Conservation (phyloP, 2,329 filamentous ascomycete species). For the Rhynchosporium graminicola region DNA sequence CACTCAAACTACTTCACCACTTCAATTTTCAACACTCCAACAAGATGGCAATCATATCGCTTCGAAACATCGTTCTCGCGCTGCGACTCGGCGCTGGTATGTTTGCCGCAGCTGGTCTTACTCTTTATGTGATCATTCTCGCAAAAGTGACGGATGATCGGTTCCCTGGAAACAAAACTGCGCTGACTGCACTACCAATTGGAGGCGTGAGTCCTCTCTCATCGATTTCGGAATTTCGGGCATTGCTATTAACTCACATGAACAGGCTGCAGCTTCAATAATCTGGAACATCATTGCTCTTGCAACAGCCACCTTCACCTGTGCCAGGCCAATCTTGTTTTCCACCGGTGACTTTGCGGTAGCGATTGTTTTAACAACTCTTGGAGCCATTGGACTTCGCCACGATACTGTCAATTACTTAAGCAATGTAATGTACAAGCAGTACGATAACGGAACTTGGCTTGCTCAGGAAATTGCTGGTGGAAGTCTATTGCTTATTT, state of each 20-base stretch:
- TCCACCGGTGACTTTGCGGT: neutral
- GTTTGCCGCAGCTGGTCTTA: constrained; percentile 8
- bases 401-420: constrained; percentile 12
- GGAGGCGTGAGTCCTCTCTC: constrained; percentile 1
- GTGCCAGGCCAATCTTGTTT: neutral
- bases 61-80: constrained; percentile 1
- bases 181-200: constrained; percentile 13
- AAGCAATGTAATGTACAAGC: constrained; percentile 6
- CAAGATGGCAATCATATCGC: constrained; percentile 16
- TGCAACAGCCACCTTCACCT: neutral
- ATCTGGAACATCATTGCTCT: constrained; percentile 6
- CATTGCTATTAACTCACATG: neutral
- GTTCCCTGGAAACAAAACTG: constrained; percentile 2
- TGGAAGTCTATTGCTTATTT: constrained; percentile 10
- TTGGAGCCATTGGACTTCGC: constrained; percentile 7
- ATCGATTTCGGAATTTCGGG: neutral
- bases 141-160: constrained; percentile 1
- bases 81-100: constrained; percentile 10
- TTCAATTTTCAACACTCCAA: neutral
- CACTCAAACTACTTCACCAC: neutral
- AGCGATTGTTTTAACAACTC: neutral
- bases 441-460: neutral
- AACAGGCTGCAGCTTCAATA: constrained; percentile 6
- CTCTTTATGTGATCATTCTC: constrained; percentile 10
- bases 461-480: constrained; percentile 5